Base-by-base conservation (phyloP, 2,329 filamentous ascomycete genomes). In the Botrytis hyacinthi region DNA sequence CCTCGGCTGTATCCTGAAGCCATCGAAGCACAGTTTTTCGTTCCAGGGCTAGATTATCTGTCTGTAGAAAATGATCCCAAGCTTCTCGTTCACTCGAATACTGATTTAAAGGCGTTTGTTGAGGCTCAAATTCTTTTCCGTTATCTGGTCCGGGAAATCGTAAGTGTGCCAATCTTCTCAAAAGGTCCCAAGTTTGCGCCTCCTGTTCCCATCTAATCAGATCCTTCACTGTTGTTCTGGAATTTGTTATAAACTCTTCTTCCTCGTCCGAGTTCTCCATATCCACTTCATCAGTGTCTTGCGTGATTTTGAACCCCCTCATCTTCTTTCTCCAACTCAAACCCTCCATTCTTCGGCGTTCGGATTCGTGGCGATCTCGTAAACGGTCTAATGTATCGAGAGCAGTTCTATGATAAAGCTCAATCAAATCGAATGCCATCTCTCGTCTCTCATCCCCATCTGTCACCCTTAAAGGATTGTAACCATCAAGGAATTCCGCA, bases 111-210 rank as follows among this genome's bases (percentile, higher is more conserved):
- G 72, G 54, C 35, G 42, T 70, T 14, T 48, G 70, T 44, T 16
- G 77, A 70, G 66, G 70, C 57, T 76, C 76, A 70, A 72, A 75
- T 71, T 73, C 77, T 62, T 75, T 75, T 63, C 74, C 76, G 40
- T 69, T 77, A 48, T 75, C 75, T 81, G 83, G 51, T 79, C 76
- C 81, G 80, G 77, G 81, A 80, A 93, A 91, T 78, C 93, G 88
- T 76, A 93, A 82, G 18, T 91, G 90, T 70, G 97, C 87, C 51
- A 82, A 75, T 51, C 79, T 78, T 67, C 90, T 88, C 74, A 98
- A 84, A 42, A 98, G 86, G 80, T 97, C 91, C 96, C 96, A 99
- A 0, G 94, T 96, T 78, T 97, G 93, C 59, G 91, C 89, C 82
- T 99, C 96, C 76, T 92, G 87, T 82, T 97, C 90, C 86, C 94